Conservation (phyloP, 1,139 yeast species). For the Blastobotrys apis region DNA sequence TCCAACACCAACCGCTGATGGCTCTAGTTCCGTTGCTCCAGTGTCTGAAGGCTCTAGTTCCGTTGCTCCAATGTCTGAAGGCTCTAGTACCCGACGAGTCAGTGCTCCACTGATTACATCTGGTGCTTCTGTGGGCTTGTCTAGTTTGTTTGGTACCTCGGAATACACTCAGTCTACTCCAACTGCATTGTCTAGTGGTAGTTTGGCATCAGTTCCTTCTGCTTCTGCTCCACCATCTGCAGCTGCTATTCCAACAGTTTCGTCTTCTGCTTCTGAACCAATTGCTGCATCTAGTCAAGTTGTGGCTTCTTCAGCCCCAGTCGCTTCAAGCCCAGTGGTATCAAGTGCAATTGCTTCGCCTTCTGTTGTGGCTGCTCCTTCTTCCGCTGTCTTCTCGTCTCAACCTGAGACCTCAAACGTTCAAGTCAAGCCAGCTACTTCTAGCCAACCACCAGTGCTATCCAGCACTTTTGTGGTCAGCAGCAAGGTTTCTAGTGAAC, state of each 20-base stretch:
- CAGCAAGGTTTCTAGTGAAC: constrained; percentile 14
- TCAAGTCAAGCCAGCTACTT: too few species aligned
- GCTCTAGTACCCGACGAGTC: constrained; percentile 9
- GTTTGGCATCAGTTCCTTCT: not conserved
- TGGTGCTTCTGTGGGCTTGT: constrained; percentile 13
- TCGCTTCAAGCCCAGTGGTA: not conserved
- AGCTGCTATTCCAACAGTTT: not conserved
- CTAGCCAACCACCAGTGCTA: too few species aligned
- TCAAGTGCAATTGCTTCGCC: not conserved
- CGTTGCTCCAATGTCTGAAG: not conserved
- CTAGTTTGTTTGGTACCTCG: constrained; percentile 16
- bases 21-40: not conserved
- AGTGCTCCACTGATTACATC: constrained; percentile 15
- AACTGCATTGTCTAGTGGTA: constrained; percentile 3
- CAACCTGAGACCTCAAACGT: too few species aligned
- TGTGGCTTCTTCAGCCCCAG: not conserved
- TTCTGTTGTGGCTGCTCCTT: constrained; percentile 8
- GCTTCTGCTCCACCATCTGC: not conserved
- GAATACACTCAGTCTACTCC: constrained; percentile 6
- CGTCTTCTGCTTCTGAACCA: not conserved
- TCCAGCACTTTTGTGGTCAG: too few species aligned
- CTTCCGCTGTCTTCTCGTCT: constrained; percentile 7
- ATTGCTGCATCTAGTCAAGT: not conserved
- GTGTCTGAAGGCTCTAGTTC: not conserved
- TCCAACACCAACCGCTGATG: not conserved